Evolutionary conservation across 1,284 basidiomycete genomes (phyloP), one percentile per base, ranked within the genome.

Genomic region (Phenoliferia sp.): DNA sequence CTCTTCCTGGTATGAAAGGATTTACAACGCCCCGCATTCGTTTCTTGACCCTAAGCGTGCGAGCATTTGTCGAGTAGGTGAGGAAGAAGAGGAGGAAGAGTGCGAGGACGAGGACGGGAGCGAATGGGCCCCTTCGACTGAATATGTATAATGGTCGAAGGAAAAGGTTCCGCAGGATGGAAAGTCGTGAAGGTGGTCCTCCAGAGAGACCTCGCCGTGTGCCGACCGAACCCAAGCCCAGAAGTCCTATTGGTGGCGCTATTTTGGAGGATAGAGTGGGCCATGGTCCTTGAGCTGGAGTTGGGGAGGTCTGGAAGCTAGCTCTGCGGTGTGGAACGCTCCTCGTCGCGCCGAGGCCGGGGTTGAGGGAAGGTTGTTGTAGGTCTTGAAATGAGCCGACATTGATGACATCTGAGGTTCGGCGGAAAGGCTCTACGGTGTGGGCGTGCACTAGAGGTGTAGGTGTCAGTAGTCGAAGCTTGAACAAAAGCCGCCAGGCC

Each of bases 11-110:
- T 29, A 3, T 31, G 10, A 62, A 66, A 72, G 9, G 66, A 72
- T 66, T 28, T 73, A 73, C n/a, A 75, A 62, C 7, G 69, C 68
- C 1, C 74, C 67, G 19, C 74, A 73, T 15, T 68, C 74, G 9
- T 64, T 70, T 9, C 66, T 71, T 28, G 74, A 65, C 0, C 69
- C 74, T 19, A 67, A 64, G 36, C 72, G 71, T 0, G 71, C 68
- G 5, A 65, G 66, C 4, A 60, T 61, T 16, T 70, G 68, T 67
- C 33, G 66, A 69, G 59, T 71, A 69, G 28, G 73, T 73, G 35
- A 75, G 63, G 54, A 71, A 58, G 32, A 75, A 59, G 54, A 74
- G 59, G 4, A 65, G 65, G 32, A 70, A 64, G 52, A 74, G 67
- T 3, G 69, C 71, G 62, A 66, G 58, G 29, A 71, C 55, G 35